Evolutionary conservation across 345 rosid genomes (phyloP).

Genomic region (Orychophragmus violaceus): DNA sequence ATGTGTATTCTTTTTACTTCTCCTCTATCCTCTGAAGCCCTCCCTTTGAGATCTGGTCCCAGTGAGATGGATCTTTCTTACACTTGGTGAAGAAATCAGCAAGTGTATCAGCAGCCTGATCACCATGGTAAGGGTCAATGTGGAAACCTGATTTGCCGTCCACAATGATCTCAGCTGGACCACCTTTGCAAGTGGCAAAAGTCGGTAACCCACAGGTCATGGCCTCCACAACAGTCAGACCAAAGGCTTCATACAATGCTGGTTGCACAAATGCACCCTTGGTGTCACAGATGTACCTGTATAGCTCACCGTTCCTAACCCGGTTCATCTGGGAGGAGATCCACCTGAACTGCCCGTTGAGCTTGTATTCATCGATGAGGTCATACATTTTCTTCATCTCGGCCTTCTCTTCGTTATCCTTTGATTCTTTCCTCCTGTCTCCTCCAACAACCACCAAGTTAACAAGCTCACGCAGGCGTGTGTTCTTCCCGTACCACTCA

Average conservation of each 20-base stretch:
- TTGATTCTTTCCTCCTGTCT: constrained; percentile 78
- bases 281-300: constrained; percentile 70
- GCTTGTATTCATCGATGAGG: constrained; percentile 55
- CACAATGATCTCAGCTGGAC: constrained; percentile 88
- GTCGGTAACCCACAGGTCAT: constrained; percentile 90
- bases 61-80: constrained; percentile 54
- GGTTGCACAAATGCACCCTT: constrained; percentile 94
- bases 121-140: constrained; percentile 83
- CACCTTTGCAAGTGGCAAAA: constrained; percentile 74
- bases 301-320: constrained; percentile 79
- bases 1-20: constrained; percentile 36
- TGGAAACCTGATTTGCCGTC: constrained; percentile 82
- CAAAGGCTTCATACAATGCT: constrained; percentile 78
- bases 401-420: constrained; percentile 76
- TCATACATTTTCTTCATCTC: constrained; percentile 84
- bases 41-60: constrained; percentile 64
- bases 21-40: constrained; percentile 74
- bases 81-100: constrained; percentile 65
- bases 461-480: constrained; percentile 50
- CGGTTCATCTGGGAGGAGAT: constrained; percentile 90
- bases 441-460: constrained; percentile 95
- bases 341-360: constrained; percentile 84
- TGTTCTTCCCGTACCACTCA: constrained; percentile 84
- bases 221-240: constrained; percentile 82
- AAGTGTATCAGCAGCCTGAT: constrained; percentile 58